phyloP scores from a whole-genome alignment of 257 asterid species.

The Solanum sparsipilum region DNA sequence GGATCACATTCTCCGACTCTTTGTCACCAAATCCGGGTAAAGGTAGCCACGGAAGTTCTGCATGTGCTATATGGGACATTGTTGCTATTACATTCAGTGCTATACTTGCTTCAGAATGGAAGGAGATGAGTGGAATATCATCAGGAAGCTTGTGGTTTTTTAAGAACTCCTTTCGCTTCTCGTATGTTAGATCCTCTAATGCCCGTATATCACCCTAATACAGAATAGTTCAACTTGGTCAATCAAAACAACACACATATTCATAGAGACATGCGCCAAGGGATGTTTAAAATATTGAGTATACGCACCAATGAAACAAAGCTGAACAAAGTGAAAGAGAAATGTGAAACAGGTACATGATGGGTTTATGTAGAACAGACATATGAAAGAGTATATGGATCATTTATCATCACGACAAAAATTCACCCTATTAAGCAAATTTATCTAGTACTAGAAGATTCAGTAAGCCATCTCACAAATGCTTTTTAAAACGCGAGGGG shows the following conservation, averaged over 20 bases:
- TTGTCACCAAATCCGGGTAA: conserved; percentile 16
- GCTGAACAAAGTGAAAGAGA: not conserved
- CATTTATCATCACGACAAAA: not conserved
- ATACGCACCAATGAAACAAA: not conserved
- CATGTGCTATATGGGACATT: conserved; percentile 83
- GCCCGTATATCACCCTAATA: conserved; percentile 79
- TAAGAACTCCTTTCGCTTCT: conserved; percentile 66
- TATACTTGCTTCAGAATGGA: conserved; percentile 69
- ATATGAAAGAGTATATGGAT: not conserved
- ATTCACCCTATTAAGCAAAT: not conserved
- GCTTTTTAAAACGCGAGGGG: not conserved
- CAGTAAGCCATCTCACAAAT: not conserved
- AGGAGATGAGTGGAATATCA: conserved; percentile 65
- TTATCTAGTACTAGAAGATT: not conserved
- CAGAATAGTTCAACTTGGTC: not conserved
- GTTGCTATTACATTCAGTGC: conserved; percentile 59
- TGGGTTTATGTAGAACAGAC: not conserved
- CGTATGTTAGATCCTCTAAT: conserved; percentile 81
- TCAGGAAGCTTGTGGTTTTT: conserved; percentile 58
- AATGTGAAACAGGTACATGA: not conserved
- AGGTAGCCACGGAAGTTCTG: conserved; percentile 78
- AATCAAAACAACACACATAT: not conserved
- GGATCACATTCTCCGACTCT: conserved; percentile 22
- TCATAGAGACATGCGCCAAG: not conserved
- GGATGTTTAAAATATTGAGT: not conserved